Conservation (phyloP, 1,284 basidiomycete species). For the Cutaneotrichosporon sp. region DNA sequence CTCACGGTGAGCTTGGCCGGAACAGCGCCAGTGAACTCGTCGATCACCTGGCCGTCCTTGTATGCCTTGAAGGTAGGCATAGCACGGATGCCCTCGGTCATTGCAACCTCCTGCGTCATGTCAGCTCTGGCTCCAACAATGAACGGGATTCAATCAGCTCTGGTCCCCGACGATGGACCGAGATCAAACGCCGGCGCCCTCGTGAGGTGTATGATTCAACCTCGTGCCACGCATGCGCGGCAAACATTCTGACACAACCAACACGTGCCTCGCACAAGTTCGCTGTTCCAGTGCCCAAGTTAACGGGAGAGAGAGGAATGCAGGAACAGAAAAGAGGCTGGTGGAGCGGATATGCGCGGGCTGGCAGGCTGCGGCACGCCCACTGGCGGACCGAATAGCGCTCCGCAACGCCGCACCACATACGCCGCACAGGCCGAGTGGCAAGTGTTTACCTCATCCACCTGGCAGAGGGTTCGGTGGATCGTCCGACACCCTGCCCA, state of each 20-base stretch:
- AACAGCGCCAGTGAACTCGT: constrained; percentile 65
- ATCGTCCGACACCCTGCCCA: background rate
- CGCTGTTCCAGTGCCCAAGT: background rate
- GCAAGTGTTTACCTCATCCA: background rate
- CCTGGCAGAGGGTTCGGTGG: background rate
- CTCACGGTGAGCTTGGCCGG: constrained; percentile 57
- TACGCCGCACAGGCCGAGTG: background rate
- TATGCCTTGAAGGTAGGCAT: constrained; percentile 78
- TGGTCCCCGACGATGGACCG: background rate
- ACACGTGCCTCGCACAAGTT: background rate
- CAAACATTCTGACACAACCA: background rate
- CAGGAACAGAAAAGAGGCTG: background rate
- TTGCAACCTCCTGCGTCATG: constrained; percentile 54
- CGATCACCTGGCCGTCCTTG: constrained; percentile 66
- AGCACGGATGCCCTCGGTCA: constrained; percentile 71
- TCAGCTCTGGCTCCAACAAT: constrained; percentile 4
- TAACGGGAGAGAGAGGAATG: background rate
- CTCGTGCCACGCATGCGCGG: background rate
- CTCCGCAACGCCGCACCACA: background rate
- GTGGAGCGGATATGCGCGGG: background rate
- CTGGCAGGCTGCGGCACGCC: background rate
- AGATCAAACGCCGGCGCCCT: constrained; percentile 6
- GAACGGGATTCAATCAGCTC: constrained; percentile 8
- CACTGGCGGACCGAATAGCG: background rate
- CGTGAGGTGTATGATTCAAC: background rate